Evolutionary conservation across 2,329 filamentous ascomycete genomes (phyloP).

Genomic region (Alternaria metachromatica): DNA sequence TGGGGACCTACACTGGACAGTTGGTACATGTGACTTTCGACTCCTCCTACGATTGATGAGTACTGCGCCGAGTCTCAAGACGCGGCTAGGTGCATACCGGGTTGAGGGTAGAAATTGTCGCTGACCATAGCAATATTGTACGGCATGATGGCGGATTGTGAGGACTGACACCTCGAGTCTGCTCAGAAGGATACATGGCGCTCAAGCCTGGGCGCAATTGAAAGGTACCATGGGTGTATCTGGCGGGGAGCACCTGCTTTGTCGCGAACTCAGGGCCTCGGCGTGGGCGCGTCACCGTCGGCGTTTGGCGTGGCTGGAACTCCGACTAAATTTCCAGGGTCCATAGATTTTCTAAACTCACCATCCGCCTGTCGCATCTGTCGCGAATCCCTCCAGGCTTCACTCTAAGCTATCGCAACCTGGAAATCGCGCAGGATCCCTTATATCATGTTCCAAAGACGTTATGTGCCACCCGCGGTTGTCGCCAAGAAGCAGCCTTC

Average conservation of each 20-base stretch:
- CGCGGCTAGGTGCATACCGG: conserved; percentile 57
- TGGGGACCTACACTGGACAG: conserved; percentile 70
- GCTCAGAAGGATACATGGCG: conserved; percentile 29
- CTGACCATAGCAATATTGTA: conserved; percentile 91
- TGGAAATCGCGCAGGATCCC: background rate
- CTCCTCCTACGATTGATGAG: conserved; percentile 65
- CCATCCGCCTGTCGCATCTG: conserved; percentile 1
- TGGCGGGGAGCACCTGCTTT: background rate
- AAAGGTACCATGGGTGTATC: background rate
- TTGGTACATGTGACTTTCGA: conserved; percentile 99
- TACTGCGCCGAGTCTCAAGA: background rate
- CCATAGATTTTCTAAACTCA: conserved; percentile 24
- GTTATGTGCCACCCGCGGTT: conserved; percentile 52
- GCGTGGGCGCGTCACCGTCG: conserved; percentile 35
- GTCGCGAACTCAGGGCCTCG: conserved; percentile 1
- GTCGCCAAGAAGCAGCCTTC: conserved; percentile 11
- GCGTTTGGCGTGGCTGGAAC: conserved; percentile 26
- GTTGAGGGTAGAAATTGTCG: conserved; percentile 99
- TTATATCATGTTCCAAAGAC: conserved; percentile 41
- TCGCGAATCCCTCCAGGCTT: background rate
- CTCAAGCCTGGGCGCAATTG: conserved; percentile 9
- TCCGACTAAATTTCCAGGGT: conserved; percentile 36
- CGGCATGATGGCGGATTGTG: conserved; percentile 58
- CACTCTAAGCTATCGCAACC: background rate
- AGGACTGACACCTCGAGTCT: conserved; percentile 29